Evolutionary conservation across 139 green algal species (phyloP), one percentile per base, ranked within the genome.

Genomic region (Dunaliella sp.): DNA sequence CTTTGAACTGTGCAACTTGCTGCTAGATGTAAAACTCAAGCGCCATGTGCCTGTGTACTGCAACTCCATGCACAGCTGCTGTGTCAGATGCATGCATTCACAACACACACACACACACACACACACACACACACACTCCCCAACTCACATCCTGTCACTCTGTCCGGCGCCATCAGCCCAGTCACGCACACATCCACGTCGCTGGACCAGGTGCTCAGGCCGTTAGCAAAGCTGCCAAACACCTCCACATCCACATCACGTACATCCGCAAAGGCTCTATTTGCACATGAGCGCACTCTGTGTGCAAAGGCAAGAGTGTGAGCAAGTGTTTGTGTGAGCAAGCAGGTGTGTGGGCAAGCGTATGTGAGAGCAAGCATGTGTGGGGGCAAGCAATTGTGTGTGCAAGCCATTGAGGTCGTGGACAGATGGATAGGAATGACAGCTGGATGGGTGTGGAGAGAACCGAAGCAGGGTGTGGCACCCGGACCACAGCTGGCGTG

Each of bases 151-250:
- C 88, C 88, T 26, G 86, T 87, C 31, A 59, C 2, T 21, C 73
- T 77, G 83, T 92, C 86, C 22, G 91, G 91, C 74, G 92, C 87
- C 33, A 89, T 83, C 32, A 93, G 16, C 22, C 91, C 91, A 38
- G 89, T 93, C n/a, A 95, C 86, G 7, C 94, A 90, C 28, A 95
- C 24, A 65, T 95, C 92, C 38, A 95, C 83, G 65, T 95, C 92
- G 32, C 77, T 81, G 21, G 75, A 78, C 88, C 88, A 93, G 0
- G 90, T 93, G 38, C 87, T 91, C 37, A 93, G 86, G 0, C 92
- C 92, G 84, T 90, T 94, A 37, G 87, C 91, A 83, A 92, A 95
- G 36, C 74, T 89, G 73, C 92, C 92, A 86, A 95, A 95, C 77
- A 91, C 88, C 84, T 94, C 82, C 81, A 91, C 86, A 2, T 85